phyloP scores from a whole-genome alignment of 345 rosid species.

The Diplotaxis tenuifolia region DNA sequence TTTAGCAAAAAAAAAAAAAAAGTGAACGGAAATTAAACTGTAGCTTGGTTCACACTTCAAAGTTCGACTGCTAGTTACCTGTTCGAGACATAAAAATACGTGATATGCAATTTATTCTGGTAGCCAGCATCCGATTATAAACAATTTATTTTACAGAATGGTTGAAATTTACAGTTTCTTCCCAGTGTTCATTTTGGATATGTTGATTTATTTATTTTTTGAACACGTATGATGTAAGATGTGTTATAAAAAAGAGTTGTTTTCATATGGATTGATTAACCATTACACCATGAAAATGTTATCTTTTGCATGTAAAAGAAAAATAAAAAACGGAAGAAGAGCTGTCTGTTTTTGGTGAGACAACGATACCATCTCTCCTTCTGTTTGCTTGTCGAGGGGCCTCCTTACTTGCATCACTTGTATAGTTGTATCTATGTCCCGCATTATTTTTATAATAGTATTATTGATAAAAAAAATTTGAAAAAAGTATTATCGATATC shows the following conservation, averaged over 20 bases:
- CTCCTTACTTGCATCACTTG: slow-evolving; percentile 33
- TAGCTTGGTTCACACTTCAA: background rate
- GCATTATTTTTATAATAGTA: slow-evolving; percentile 24
- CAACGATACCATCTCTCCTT: slow-evolving; percentile 27
- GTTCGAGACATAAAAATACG: background rate
- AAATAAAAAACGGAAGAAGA: slow-evolving; percentile 4
- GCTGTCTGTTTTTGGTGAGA: slow-evolving; percentile 37
- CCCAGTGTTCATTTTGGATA: background rate
- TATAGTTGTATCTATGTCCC: slow-evolving; percentile 20
- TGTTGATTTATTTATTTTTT: too few relatives aligned
- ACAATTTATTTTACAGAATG: background rate
- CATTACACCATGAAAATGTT: background rate
- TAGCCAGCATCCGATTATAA: background rate
- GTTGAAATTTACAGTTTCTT: background rate
- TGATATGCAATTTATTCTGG: background rate
- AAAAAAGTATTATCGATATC: slow-evolving; percentile 22
- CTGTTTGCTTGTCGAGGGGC: slow-evolving; percentile 33
- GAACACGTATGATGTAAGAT: background rate
- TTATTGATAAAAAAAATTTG: too few relatives aligned
- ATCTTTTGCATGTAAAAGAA: background rate
- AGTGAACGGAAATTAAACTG: background rate
- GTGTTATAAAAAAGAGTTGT: background rate
- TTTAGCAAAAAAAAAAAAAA: too few relatives aligned
- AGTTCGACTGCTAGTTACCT: background rate
- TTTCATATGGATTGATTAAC: background rate